A percentile compares a stretch with the other conserved stretches of the same genome.
Evolutionary conservation across 345 rosid genomes (phyloP).

Genomic region (Passiflora organensis): DNA sequence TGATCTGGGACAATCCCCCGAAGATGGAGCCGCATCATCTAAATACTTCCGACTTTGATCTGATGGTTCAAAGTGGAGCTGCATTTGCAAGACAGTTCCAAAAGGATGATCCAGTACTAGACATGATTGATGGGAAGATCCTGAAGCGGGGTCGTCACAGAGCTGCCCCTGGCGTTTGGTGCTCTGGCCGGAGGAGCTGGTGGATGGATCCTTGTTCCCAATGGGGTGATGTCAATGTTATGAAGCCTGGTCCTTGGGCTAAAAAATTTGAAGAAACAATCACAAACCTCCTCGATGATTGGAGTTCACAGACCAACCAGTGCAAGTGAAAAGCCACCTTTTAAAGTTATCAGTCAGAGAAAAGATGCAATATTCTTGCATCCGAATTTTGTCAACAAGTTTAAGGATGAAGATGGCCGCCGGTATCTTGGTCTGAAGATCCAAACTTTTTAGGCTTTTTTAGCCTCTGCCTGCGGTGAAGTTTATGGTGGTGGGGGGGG

Average conservation of each 20-base stretch:
- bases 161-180: conserved; percentile 88
- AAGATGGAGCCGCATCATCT: conserved; percentile 90
- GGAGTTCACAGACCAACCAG: conserved; percentile 59
- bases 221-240: conserved; percentile 79
- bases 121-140: conserved; percentile 65
- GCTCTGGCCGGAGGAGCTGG: conserved; percentile 66
- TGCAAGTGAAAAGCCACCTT: conserved; percentile 53
- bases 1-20: conserved; percentile 98
- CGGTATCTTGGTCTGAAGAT: conserved; percentile 28
- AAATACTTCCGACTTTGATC: conserved; percentile 49
- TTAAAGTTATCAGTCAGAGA: conserved; percentile 4
- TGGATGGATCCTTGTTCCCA: conserved; percentile 90
- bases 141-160: conserved; percentile 56
- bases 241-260: conserved; percentile 78
- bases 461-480: conserved; percentile 15
- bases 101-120: conserved; percentile 62
- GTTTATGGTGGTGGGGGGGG: conserved; percentile 27
- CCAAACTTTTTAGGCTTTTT: conserved; percentile 27
- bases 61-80: conserved; percentile 79
- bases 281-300: conserved; percentile 61
- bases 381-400: conserved; percentile 19
- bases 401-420: conserved; percentile 13
- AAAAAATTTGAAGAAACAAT: conserved; percentile 63
- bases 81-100: conserved; percentile 82
- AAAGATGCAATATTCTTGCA: conserved; percentile 21